Evolutionary conservation across 306 rosid genomes (phyloP).

Genomic region (Trichosanthes truncata): DNA sequence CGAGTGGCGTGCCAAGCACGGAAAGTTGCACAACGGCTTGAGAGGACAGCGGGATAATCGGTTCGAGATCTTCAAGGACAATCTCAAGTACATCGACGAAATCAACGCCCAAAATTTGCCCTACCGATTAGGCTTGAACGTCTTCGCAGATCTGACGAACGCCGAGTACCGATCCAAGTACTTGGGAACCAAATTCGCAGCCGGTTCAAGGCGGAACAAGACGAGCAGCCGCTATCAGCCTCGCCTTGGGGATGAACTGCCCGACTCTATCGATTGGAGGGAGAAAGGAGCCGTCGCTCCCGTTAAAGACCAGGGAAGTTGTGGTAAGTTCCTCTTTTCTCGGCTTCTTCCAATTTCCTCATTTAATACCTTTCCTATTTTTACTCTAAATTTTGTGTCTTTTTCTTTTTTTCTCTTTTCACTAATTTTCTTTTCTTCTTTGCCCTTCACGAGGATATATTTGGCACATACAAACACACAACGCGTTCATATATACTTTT

Average conservation of each 20-base stretch:
- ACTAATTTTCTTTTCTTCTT: neutral
- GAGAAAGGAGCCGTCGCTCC: slow-evolving; percentile 59
- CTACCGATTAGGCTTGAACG: slow-evolving; percentile 60
- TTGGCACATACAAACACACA: neutral
- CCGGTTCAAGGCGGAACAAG: slow-evolving; percentile 25
- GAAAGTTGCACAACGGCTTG: slow-evolving; percentile 44
- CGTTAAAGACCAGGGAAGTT: slow-evolving; percentile 82
- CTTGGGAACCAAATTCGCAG: slow-evolving; percentile 38
- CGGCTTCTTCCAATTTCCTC: neutral
- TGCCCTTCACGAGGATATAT: neutral
- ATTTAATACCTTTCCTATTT: neutral
- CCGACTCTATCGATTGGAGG: slow-evolving; percentile 82
- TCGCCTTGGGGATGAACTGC: slow-evolving; percentile 59
- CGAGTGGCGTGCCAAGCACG: slow-evolving; percentile 60
- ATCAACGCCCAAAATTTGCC: slow-evolving; percentile 39
- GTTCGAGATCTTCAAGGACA: slow-evolving; percentile 80
- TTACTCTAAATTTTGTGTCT: neutral
- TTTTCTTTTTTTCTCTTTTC: neutral
- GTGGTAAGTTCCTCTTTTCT: slow-evolving; percentile 42
- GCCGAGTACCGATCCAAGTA: slow-evolving; percentile 63
- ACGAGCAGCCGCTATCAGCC: slow-evolving; percentile 44
- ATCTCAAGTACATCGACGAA: slow-evolving; percentile 62
- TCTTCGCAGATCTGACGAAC: slow-evolving; percentile 88
- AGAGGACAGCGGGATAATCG: slow-evolving; percentile 66
- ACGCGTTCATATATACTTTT: neutral